Base-by-base conservation (phyloP, 2,329 filamentous ascomycete genomes). In the Aureobasidium sp. region DNA sequence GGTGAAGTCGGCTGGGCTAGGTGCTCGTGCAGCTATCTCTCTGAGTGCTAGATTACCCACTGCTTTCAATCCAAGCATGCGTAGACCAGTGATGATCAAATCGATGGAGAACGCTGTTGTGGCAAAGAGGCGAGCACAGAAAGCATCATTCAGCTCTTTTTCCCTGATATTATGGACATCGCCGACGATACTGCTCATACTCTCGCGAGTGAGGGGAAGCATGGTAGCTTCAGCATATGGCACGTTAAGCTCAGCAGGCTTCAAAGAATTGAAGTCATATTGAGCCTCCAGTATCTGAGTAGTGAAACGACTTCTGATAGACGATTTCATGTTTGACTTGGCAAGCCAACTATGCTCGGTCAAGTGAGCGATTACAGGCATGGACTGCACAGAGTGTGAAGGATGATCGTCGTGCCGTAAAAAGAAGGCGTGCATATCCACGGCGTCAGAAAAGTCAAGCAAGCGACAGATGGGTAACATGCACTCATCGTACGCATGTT, bases 91-190 rank as follows among this genome's bases (percentile, higher is more conserved):
- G 60, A 95, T 84, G 30, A 90, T 84, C 66, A 87, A 83, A 61
- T 92, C 85, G 10, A 91, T 78, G 1, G 86, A 83, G 27, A 94
- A 81, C 72, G 89, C 88, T 62, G 80, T 86, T 1, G 86, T 88
- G 10, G 91, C 91, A 71, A 96, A 92, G 76, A 91, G 85, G 65
- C 86, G 83, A n/a, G 91, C 88, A 21, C 89, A 87, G 34, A 95
- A 81, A 0, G 78, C 75, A 71, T 94, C 90, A 68, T 83, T 87
- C 50, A 80, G 72, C 42, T 75, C 71, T 41, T 78, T 77, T n/a
- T 75, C 73, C 36, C 74, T 75, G 59, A 76, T 74, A 32, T 77
- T 69, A 60, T 76, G 73, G 5, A 71, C 75, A 39, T 76, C 73
- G 16, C 77, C 77, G 9, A 72, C 63, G 21, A 76, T 65, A 16